These are phyloP conservation scores for Tetraselmis striata DNA, from an alignment of 139 green algal species.

Conservation along the genomic window DNA sequence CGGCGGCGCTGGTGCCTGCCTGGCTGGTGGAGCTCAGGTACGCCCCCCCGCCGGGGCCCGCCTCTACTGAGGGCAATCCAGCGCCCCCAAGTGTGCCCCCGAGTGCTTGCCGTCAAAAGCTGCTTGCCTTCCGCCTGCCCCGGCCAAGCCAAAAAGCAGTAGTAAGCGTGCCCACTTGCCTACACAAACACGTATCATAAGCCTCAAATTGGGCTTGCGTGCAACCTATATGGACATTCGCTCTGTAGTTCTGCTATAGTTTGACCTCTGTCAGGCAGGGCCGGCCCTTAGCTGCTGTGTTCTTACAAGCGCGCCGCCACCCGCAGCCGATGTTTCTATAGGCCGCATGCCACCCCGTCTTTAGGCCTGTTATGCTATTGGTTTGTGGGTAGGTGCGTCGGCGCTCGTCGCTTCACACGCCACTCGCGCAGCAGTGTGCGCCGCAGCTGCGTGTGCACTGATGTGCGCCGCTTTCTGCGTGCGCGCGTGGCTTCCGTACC, in stretches of 20 bases:
- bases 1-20: constrained; percentile 61
- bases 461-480: not conserved
- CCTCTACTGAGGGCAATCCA: too few relatives aligned
- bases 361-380: not conserved
- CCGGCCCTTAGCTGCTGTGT: too few relatives aligned
- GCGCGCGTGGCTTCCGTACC: not conserved
- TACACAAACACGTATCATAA: not conserved
- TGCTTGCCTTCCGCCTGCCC: not conserved
- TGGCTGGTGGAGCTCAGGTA: constrained; percentile 80
- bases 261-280: too few relatives aligned
- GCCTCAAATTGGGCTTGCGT: not conserved
- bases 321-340: not conserved
- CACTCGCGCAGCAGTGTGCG: too few relatives aligned
- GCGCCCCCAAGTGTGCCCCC: too few relatives aligned
- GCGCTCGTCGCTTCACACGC: too few relatives aligned
- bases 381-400: not conserved
- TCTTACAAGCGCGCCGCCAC: too few relatives aligned
- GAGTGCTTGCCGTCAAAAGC: not conserved
- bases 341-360: not conserved
- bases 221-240: not conserved
- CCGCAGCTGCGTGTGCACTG: too few relatives aligned
- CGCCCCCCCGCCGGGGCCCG: not conserved
- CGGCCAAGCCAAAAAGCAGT: not conserved
- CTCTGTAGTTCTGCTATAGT: too few relatives aligned
- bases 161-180: not conserved